Percentiles rank a stretch among this genome's conserved stretches.
Conservation (phyloP, 2,329 filamentous ascomycete species). For the Sporothrix mexicana region DNA sequence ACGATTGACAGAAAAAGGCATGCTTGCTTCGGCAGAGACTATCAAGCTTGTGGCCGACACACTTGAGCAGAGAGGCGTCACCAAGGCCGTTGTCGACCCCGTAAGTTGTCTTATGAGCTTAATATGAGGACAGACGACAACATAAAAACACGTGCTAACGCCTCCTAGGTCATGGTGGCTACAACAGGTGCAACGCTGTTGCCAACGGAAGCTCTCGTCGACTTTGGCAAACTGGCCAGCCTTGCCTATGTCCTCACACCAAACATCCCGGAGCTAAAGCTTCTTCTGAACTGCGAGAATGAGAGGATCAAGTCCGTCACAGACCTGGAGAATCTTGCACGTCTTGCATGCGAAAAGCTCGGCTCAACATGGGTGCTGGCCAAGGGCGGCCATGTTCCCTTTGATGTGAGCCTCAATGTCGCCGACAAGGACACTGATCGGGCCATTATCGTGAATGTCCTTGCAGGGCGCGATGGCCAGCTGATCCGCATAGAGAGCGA, state of each 20-base stretch:
- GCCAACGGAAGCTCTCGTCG: conserved; percentile 66
- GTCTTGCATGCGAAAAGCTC: conserved; percentile 63
- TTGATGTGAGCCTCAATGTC: conserved; percentile 66
- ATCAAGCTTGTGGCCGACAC: conserved; percentile 71
- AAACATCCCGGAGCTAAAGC: conserved; percentile 75
- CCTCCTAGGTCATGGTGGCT: conserved; percentile 81
- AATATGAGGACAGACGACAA: too few relatives aligned
- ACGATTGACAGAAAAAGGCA: conserved; percentile 59
- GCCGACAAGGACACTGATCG: conserved; percentile 65
- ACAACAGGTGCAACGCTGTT: conserved; percentile 77
- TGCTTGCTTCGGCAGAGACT: conserved; percentile 77
- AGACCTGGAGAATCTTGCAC: conserved; percentile 73
- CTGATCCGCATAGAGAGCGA: conserved; percentile 69
- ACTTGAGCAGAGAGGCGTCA: conserved; percentile 62
- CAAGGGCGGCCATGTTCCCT: conserved; percentile 89
- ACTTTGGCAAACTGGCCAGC: conserved; percentile 68
- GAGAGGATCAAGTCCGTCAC: conserved; percentile 59
- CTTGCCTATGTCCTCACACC: conserved; percentile 73
- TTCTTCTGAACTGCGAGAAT: conserved; percentile 61
- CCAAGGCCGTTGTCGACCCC: conserved; percentile 73
- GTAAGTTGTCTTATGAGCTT: conserved; percentile 52
- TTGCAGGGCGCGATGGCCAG: conserved; percentile 64
- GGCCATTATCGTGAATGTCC: conserved; percentile 75
- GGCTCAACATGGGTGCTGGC: conserved; percentile 82
- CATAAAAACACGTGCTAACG: not conserved